Percentiles rank a stretch among this genome's conserved stretches.
Evolutionary conservation across 1,139 yeast species (phyloP).

Genomic region (Scheffersomyces insectosa): DNA sequence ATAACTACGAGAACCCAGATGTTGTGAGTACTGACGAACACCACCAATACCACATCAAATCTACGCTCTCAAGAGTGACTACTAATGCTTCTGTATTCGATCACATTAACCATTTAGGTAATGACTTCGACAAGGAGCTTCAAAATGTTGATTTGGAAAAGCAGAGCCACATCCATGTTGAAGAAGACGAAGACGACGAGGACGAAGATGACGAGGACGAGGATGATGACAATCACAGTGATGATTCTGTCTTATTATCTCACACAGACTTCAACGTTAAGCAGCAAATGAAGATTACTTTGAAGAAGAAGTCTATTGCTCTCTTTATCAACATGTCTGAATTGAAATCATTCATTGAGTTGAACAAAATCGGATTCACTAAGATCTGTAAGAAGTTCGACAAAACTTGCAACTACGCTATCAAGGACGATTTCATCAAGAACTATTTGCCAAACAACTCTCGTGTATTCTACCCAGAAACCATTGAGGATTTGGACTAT

Average conservation of each 20-base stretch:
- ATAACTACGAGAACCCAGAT: slow-evolving; percentile 19
- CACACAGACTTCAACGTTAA: slow-evolving; percentile 50
- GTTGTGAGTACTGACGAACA: slow-evolving; percentile 20
- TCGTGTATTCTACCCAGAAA: slow-evolving; percentile 44
- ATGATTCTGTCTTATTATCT: slow-evolving; percentile 40
- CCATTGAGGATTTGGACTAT: slow-evolving; percentile 47
- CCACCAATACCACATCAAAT: slow-evolving; percentile 24
- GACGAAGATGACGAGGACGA: slow-evolving; percentile 45
- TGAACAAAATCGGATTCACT: slow-evolving; percentile 84
- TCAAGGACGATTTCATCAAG: slow-evolving; percentile 54
- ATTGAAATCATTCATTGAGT: slow-evolving; percentile 74
- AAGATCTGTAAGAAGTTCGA: slow-evolving; percentile 91
- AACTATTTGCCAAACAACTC: slow-evolving; percentile 45
- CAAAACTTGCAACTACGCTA: slow-evolving; percentile 66
- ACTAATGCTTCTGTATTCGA: slow-evolving; percentile 33
- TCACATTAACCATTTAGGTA: slow-evolving; percentile 25
- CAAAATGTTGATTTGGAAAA: slow-evolving; percentile 19
- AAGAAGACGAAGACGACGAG: slow-evolving; percentile 30
- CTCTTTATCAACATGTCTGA: slow-evolving; percentile 79
- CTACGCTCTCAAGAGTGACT: slow-evolving; percentile 30
- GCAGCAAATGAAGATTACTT: slow-evolving; percentile 60
- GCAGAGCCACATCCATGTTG: slow-evolving; percentile 13
- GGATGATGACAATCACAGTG: slow-evolving; percentile 37
- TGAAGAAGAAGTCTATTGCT: slow-evolving; percentile 66
- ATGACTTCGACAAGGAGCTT: slow-evolving; percentile 18